Evolutionary conservation across 1,139 yeast genomes (phyloP).

Genomic region (Scheffersomyces titani): DNA sequence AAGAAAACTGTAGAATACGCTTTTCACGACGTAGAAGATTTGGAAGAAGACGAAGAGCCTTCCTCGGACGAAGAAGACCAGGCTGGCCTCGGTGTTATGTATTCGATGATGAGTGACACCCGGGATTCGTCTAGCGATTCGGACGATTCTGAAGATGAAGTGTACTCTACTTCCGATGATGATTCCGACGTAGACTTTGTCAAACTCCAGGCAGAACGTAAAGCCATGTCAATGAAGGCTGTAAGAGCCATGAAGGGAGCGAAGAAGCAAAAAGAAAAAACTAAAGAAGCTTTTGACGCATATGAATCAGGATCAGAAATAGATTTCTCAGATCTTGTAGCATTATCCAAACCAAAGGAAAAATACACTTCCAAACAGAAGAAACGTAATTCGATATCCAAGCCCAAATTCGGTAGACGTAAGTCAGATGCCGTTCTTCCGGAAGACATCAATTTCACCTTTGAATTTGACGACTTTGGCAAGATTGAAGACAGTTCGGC

Average conservation of each 20-base stretch:
- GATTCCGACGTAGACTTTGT: constrained; percentile 75
- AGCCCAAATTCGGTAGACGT: constrained; percentile 38
- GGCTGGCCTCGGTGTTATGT: constrained; percentile 30
- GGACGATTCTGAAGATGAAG: constrained; percentile 23
- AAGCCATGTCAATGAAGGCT: constrained; percentile 54
- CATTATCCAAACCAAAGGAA: constrained; percentile 8
- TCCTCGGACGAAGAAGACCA: constrained; percentile 21
- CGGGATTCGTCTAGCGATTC: background rate
- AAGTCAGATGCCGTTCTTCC: constrained; percentile 45
- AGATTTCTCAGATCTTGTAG: constrained; percentile 10
- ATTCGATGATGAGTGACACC: constrained; percentile 15
- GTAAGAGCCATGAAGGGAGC: constrained; percentile 45
- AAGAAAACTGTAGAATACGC: constrained; percentile 27
- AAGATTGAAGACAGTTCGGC: constrained; percentile 14
- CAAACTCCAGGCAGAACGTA: constrained; percentile 65
- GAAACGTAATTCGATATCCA: constrained; percentile 22
- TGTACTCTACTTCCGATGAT: constrained; percentile 51
- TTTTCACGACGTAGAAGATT: constrained; percentile 16
- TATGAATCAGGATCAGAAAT: constrained; percentile 2
- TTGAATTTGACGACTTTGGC: constrained; percentile 49
- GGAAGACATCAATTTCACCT: constrained; percentile 56
- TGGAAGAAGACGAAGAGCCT: constrained; percentile 14
- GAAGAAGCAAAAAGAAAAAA: constrained; percentile 11
- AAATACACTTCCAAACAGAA: constrained; percentile 9
- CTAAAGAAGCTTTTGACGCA: background rate